Evolutionary conservation across 176 grass and related monocot genomes (phyloP), one percentile per base, ranked within the genome.

Genomic region (Zoysia pacifica): DNA sequence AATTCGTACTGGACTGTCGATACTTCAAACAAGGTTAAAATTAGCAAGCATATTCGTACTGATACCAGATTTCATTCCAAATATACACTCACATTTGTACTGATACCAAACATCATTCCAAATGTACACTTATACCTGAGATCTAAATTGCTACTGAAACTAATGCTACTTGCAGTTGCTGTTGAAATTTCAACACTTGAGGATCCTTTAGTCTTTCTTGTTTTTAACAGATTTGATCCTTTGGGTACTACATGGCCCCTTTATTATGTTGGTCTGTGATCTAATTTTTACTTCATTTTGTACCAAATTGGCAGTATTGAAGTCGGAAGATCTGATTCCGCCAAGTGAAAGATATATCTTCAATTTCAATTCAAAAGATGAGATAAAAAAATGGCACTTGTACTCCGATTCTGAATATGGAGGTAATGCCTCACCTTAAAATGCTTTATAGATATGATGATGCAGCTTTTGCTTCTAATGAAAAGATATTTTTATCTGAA

Each of bases 371-470:
- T 84, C 96, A 18, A 94, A 93, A 75, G 92, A 98, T 66, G 86
- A 98, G 58, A 77, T 98, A 55, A 94, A 94, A 68, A 90, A 70
- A 40, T 98, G 96, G 96, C 96, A 98, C 68, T 75, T 98, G 48
- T 93, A 98, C 81, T 87, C 96, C 2, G 96, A 94, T 81, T 93
- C 96, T 47, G 86, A 98, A 48, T 91, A 90, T 70, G 96, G 96
- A 91, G 96, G 96, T 97, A 86, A 50, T 82, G 18, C 39, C 48
- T 40, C 19, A 75, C 55, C 58, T 52, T 65, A 28, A 28, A 28
- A 8, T 69, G 8, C 19, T 69, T 74, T 19, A 54, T 18, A 74
- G 28, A 53, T 79, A 39, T 63, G 7, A 14, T 56, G 40, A 4
- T 45, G 19, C 10, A 0, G 48, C 69, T 75, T 88, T 52, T 78